phyloP scores from a whole-genome alignment of 495 filamentous ascomycete species.

The Hyphodiscus hymeniophilus region DNA sequence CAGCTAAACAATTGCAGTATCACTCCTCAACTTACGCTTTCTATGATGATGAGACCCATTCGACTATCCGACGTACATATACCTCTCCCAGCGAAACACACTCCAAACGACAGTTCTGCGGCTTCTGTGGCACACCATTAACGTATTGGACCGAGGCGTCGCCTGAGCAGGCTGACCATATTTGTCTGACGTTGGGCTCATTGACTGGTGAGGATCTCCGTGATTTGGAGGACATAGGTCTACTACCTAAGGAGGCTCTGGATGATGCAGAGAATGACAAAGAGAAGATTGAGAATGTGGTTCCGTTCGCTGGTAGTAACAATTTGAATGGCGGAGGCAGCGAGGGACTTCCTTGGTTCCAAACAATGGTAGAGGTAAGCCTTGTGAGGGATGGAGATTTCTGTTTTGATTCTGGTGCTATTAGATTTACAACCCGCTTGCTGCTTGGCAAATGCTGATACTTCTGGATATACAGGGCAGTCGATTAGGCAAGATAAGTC shows the following conservation, averaged over 20 bases:
- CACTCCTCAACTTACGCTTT: slow-evolving; percentile 61
- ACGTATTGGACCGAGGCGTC: slow-evolving; percentile 73
- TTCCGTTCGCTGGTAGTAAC: neutral
- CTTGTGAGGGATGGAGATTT: too few species aligned
- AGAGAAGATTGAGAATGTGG: slow-evolving; percentile 1
- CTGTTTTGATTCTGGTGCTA: too few species aligned
- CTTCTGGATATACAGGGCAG: slow-evolving; percentile 37
- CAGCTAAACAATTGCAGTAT: too few species aligned
- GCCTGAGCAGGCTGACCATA: slow-evolving; percentile 58
- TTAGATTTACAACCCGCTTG: too few species aligned
- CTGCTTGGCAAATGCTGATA: too few species aligned
- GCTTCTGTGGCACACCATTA: slow-evolving; percentile 78
- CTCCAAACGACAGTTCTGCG: slow-evolving; percentile 73
- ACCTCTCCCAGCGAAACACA: slow-evolving; percentile 48
- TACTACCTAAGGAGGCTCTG: slow-evolving; percentile 44
- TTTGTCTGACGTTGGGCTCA: slow-evolving; percentile 67
- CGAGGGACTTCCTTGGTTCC: slow-evolving; percentile 71
- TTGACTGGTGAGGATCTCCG: slow-evolving; percentile 56
- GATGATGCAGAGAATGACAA: slow-evolving; percentile 30
- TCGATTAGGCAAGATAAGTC: slow-evolving; percentile 55
- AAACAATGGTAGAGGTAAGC: slow-evolving; percentile 53
- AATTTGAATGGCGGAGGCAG: slow-evolving; percentile 18
- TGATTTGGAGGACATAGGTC: slow-evolving; percentile 56
- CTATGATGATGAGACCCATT: slow-evolving; percentile 69
- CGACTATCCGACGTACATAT: slow-evolving; percentile 63